Base-by-base conservation (phyloP, 179 eudicot genomes). In the Beta corolliflora region DNA sequence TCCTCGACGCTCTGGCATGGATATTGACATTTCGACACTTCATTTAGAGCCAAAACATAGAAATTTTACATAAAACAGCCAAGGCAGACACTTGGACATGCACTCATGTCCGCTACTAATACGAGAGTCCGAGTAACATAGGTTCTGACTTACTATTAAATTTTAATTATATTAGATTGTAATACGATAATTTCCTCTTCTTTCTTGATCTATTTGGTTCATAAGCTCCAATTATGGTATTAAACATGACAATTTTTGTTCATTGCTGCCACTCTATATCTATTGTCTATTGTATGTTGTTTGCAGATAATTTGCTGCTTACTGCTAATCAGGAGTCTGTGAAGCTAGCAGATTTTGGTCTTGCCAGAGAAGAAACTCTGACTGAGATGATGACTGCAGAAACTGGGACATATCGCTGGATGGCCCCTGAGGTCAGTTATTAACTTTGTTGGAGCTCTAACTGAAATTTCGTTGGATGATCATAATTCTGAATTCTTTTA, bases 321-420 rank as follows among this genome's bases (percentile, higher is more conserved):
- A 93, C 99, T 54, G 98, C 89, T 79, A 88, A 94, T 82, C 93
- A 96, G 54, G 90, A 91, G 89, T 92, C 93, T 16, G 92, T 94
- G 77, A 96, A 94, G 90, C 95, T 96, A 78, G 98, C 99, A 77
- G 99, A 96, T 89, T 96, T 96, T 83, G 99, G 98, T 80, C 97
- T 96, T 83, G 98, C 99, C 23, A 90, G 99, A 85, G 99, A 96
- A 90, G 99, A 96, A 90, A 82, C 97, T 60, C 92, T 96, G 73
- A 93, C 98, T 54, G 98, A 96, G 87, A 96, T 96, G 99, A 96
- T 96, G 99, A 96, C 99, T 71, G 99, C 99, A 48, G 99, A 96
- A 86, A 93, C 99, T 77, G 99, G 98, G 66, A 95, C 99, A 12
- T 94, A 95, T 82, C 97, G 97, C 69, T 95, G 99, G 98, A 95